These are phyloP conservation scores for Annulohypoxylon maeteangense DNA, from an alignment of 495 filamentous ascomycete genomes.

Conservation along the genomic window DNA sequence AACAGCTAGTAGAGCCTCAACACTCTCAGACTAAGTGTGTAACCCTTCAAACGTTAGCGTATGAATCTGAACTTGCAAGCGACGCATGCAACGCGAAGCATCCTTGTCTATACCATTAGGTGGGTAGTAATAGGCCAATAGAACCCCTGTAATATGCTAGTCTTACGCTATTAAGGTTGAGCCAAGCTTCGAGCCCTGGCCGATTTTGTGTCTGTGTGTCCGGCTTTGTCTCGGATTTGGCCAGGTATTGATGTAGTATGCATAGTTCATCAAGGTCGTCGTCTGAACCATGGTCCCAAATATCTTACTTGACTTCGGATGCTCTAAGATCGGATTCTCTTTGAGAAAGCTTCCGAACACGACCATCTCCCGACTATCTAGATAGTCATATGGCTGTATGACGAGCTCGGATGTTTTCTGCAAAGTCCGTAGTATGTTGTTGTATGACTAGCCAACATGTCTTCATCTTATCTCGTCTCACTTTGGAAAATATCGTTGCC, in stretches of 20 bases:
- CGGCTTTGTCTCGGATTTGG: constrained; percentile 18
- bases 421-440: neutral
- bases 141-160: neutral
- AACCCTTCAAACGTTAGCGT: constrained; percentile 42
- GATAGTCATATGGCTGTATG: neutral
- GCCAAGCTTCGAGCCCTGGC: constrained; percentile 28
- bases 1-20: constrained; percentile 29
- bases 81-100: constrained; percentile 19
- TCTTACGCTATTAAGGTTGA: constrained; percentile 15
- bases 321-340: neutral
- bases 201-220: neutral
- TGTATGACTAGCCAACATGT: neutral
- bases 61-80: constrained; percentile 6
- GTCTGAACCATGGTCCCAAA: neutral
- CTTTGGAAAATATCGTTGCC: neutral
- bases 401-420: neutral
- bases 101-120: neutral
- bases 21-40: constrained; percentile 8
- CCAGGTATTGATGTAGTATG: neutral
- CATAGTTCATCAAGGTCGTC: neutral
- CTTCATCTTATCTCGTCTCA: neutral
- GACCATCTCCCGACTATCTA: neutral
- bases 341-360: neutral
- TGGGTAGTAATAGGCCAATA: constrained; percentile 29
- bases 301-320: neutral